A percentile compares a stretch with the other conserved stretches of the same genome.
Evolutionary conservation across 2,329 filamentous ascomycete species (phyloP).

Genomic region (Colletotrichum destructivum): DNA sequence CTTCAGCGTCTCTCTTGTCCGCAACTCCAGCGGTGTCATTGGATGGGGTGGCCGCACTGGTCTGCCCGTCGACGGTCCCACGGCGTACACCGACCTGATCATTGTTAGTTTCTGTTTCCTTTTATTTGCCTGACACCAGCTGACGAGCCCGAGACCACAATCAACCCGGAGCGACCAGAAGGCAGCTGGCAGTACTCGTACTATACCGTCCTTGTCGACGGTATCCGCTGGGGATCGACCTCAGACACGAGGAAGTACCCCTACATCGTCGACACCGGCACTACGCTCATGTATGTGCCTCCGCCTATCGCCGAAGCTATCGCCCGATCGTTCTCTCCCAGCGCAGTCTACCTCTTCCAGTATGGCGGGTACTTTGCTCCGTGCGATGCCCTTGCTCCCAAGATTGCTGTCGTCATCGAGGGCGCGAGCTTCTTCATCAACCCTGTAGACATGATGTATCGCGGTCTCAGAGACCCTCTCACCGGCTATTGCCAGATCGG

Average conservation of each 20-base stretch:
- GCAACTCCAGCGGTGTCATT: constrained; percentile 63
- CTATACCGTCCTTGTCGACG: constrained; percentile 68
- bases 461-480: constrained; percentile 58
- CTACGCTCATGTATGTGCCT: constrained; percentile 66
- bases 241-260: constrained; percentile 61
- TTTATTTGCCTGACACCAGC: constrained; percentile 2
- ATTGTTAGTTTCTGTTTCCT: constrained; percentile 55
- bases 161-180: constrained; percentile 54
- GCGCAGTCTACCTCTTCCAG: constrained; percentile 62
- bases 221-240: constrained; percentile 60
- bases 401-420: constrained; percentile 61
- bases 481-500: constrained; percentile 65
- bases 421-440: constrained; percentile 63
- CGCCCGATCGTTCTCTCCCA: constrained; percentile 62
- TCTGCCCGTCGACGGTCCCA: constrained; percentile 54
- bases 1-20: constrained; percentile 65
- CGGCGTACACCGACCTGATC: constrained; percentile 59
- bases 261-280: constrained; percentile 68
- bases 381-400: constrained; percentile 63
- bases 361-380: constrained; percentile 65
- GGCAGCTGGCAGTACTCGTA: constrained; percentile 64
- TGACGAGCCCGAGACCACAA: constrained; percentile 57
- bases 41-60: constrained; percentile 59
- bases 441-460: constrained; percentile 63
- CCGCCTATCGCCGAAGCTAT: constrained; percentile 65